Conservation (phyloP, 2,329 filamentous ascomycete genomes). For the Pseudogymnoascus sp. region DNA sequence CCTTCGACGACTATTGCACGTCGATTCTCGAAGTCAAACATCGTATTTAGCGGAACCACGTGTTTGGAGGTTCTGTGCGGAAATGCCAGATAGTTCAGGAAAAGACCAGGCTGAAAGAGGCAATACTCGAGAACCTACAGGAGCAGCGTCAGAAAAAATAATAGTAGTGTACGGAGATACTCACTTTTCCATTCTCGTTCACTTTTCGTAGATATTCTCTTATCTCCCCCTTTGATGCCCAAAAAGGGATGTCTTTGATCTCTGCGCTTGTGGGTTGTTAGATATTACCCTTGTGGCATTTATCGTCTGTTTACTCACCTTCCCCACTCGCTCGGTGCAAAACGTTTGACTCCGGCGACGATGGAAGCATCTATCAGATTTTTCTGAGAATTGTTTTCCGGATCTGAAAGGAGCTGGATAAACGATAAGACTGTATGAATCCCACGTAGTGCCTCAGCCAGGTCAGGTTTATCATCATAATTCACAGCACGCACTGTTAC, state of each 20-base stretch:
- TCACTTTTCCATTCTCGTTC: conserved; percentile 33
- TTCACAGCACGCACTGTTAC: conserved; percentile 34
- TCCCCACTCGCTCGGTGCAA: conserved; percentile 32
- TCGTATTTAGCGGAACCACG: conserved; percentile 25
- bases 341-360: conserved; percentile 32
- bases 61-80: conserved; percentile 33
- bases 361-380: conserved; percentile 34
- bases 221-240: conserved; percentile 34
- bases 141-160: not conserved
- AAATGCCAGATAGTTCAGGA: conserved; percentile 40
- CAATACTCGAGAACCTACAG: conserved; percentile 38
- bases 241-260: conserved; percentile 24
- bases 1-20: conserved; percentile 37
- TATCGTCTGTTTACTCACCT: not conserved
- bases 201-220: conserved; percentile 33
- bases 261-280: conserved; percentile 24
- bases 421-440: conserved; percentile 46
- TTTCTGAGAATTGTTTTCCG: conserved; percentile 27
- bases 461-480: conserved; percentile 32
- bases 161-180: not conserved
- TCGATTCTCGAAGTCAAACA: conserved; percentile 26
- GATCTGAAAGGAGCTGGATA: conserved; percentile 17
- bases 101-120: conserved; percentile 40
- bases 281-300: not conserved
- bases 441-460: conserved; percentile 34